Base-by-base conservation (phyloP, 1,139 yeast genomes). In the Yamadazyma atlantica region DNA sequence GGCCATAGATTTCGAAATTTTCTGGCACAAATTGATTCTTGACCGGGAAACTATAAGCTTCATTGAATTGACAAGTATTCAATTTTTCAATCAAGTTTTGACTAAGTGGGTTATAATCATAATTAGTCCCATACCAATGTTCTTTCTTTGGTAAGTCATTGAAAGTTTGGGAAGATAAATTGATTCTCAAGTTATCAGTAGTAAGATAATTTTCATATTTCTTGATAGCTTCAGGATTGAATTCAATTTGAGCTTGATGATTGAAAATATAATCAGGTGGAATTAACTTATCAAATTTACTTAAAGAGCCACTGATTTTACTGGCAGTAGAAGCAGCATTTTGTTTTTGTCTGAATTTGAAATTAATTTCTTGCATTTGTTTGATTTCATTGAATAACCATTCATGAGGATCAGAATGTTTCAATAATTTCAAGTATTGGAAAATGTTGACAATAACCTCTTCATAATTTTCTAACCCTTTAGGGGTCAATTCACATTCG, bases 81-180 rank as follows among this genome's bases (percentile, higher is more conserved):
- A 84, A 51, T 30, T 55, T 50, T 1, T 58, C 35, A 15, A 66
- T 22, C 9, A 84, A 60, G 0, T 61, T 62, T 0, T 48, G 29
- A 2, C 78, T 64, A 17, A 87, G 57, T 12, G 67, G 64, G 14
- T 65, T 69, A 32, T 73, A 60, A 2, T 75, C 63, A 54, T 88
- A 86, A 47, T 85, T 84, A 0, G 97, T 88, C 4, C 95, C 96
- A 54, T 92, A 92, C 96, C 96, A 90, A 51, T 78, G 70, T 58
- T 92, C 98, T 12, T 52, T 67, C 3, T 31, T 16, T 15, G 62
- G 45, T 14, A 48, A 40, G 35, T 68, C 62, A 3, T 63, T 57
- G 22, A 76, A 60, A 6, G 62, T 61, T 47, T 76, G 80, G 0
- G 85, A 73, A 8, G 82, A 68, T 29, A 90, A 57, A 26, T 74